A percentile compares a stretch with the other conserved stretches of the same genome.
Evolutionary conservation across 495 filamentous ascomycete genomes (phyloP).

Genomic region (Neurospora africana): DNA sequence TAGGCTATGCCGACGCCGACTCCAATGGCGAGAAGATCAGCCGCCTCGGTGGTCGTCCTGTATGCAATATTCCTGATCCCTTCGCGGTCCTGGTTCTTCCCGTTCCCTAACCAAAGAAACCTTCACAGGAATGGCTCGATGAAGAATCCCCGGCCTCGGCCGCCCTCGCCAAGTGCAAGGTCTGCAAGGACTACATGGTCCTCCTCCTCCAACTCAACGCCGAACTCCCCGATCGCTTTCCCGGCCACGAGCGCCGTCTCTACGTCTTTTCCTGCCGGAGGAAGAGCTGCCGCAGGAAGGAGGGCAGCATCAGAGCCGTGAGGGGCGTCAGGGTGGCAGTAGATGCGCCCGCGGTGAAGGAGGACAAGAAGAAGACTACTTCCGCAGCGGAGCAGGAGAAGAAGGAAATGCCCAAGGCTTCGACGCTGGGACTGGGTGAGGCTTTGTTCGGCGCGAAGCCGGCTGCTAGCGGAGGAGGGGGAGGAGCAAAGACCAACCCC

Average conservation of each 20-base stretch:
- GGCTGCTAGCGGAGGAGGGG: conserved; percentile 1
- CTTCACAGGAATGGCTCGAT: conserved; percentile 67
- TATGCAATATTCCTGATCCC: conserved; percentile 34
- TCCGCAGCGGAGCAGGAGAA: conserved; percentile 4
- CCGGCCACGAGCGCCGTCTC: conserved; percentile 71
- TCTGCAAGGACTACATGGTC: conserved; percentile 75
- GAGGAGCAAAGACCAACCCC: conserved; percentile 35
- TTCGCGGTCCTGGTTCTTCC: neutral
- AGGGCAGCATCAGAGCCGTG: conserved; percentile 65
- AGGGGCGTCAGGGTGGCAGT: conserved; percentile 48
- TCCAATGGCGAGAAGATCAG: conserved; percentile 76
- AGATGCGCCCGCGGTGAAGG: conserved; percentile 9
- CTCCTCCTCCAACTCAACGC: conserved; percentile 86
- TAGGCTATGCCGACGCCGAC: conserved; percentile 82
- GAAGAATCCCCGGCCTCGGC: conserved; percentile 58
- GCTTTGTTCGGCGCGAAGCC: conserved; percentile 43
- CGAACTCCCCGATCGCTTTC: conserved; percentile 77
- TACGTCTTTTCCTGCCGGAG: conserved; percentile 74
- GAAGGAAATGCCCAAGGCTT: conserved; percentile 6
- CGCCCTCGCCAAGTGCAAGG: conserved; percentile 72
- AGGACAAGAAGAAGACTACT: conserved; percentile 11
- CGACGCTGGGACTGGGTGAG: conserved; percentile 37
- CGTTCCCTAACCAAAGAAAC: neutral
- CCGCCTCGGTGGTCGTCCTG: conserved; percentile 78
- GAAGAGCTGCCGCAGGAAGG: conserved; percentile 72